phyloP scores from a whole-genome alignment of 176 grass and related monocot genomes.

The Rhynchospora pubera region DNA sequence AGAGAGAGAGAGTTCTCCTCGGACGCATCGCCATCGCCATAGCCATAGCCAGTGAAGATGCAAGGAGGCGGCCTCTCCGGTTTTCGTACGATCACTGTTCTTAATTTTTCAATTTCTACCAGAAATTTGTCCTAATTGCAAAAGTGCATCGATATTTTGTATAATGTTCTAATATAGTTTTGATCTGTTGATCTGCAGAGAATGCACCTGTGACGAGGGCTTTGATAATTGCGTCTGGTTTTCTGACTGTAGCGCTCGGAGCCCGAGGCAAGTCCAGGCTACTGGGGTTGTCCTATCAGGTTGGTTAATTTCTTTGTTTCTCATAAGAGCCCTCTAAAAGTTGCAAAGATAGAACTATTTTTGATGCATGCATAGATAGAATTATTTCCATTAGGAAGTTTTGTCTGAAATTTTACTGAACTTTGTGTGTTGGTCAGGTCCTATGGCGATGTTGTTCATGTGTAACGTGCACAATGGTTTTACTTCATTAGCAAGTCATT shows the following conservation, averaged over 20 bases:
- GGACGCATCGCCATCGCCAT: neutral
- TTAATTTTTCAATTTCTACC: neutral
- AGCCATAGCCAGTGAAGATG: slow-evolving; percentile 18
- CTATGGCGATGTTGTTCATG: neutral
- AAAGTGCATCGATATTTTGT: neutral
- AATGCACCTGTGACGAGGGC: slow-evolving; percentile 21
- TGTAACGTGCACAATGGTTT: neutral
- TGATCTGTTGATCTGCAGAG: slow-evolving; percentile 20
- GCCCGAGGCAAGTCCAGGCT: slow-evolving; percentile 8
- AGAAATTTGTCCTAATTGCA: neutral
- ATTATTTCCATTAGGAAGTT: too few species aligned
- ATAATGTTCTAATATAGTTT: slow-evolving; percentile 9
- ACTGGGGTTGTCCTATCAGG: slow-evolving; percentile 18
- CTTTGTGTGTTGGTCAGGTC: neutral
- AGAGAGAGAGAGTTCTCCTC: neutral
- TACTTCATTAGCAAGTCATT: neutral
- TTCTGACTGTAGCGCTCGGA: slow-evolving; percentile 1
- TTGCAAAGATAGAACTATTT: too few species aligned
- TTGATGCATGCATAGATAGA: neutral
- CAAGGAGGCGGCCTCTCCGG: slow-evolving; percentile 19
- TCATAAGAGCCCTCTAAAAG: neutral
- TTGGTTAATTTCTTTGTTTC: neutral
- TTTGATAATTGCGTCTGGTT: slow-evolving; percentile 11
- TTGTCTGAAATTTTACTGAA: neutral
- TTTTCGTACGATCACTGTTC: slow-evolving; percentile 3